These are phyloP conservation scores for Melastoma candidum DNA, from an alignment of 441 rosid species.

Conservation along the genomic window DNA sequence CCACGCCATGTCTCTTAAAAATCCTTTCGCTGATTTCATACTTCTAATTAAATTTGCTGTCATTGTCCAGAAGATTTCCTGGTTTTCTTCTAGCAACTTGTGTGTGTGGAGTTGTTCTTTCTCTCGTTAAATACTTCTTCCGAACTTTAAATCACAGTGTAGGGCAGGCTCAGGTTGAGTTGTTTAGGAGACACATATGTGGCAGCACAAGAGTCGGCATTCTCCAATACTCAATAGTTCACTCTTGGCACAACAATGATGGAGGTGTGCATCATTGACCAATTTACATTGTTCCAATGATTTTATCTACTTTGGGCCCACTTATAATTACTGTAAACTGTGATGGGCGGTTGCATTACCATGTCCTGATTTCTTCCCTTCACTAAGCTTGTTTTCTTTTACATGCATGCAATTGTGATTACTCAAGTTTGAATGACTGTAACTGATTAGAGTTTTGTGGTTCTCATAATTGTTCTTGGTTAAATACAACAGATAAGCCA, in stretches of 20 bases:
- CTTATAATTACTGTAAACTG: too few species aligned
- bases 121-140: slow-evolving; percentile 36
- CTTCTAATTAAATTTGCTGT: neutral
- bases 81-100: slow-evolving; percentile 13
- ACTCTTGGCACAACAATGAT: slow-evolving; percentile 30
- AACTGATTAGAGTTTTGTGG: neutral
- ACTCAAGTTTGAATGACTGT: neutral
- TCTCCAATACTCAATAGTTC: slow-evolving; percentile 63
- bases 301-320: too few species aligned
- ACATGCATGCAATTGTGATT: too few species aligned
- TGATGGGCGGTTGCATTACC: too few species aligned
- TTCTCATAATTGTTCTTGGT: neutral
- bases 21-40: neutral
- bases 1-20: slow-evolving; percentile 9
- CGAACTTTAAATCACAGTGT: slow-evolving; percentile 72
- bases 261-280: slow-evolving; percentile 35
- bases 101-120: slow-evolving; percentile 29
- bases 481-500: slow-evolving; percentile 40
- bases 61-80: neutral
- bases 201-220: slow-evolving; percentile 56
- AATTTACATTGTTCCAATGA: too few species aligned
- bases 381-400: too few species aligned
- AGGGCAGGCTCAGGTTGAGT: slow-evolving; percentile 76
- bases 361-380: too few species aligned
- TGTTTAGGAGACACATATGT: slow-evolving; percentile 68